Base-by-base conservation (phyloP, 2,329 filamentous ascomycete species). In the Aureobasidium sp. region DNA sequence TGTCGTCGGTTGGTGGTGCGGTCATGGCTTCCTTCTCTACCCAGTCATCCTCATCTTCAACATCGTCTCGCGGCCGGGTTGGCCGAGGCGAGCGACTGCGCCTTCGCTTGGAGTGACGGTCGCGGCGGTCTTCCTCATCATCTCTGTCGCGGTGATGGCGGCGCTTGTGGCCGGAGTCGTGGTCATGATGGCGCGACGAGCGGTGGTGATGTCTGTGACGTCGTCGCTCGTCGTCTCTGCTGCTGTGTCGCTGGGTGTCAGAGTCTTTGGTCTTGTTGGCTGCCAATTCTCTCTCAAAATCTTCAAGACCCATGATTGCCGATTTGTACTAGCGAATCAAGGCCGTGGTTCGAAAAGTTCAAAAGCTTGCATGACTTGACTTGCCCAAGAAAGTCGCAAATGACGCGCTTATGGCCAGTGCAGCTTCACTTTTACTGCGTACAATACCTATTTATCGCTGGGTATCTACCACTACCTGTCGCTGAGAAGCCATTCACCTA, bases 231-330 rank as follows among this genome's bases (percentile, higher is more conserved):
- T 70, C 63, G 39, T 74, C 72, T 61, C 71, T 71, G 66, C 73
- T 76, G 26, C 73, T 70, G 63, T 79, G 80, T 48, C 78, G 75
- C 42, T 77, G 47, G 76, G 74, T 64, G 74, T 76, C 62, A 81
- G 80, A 76, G 47, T 84, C 80, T 61, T 82, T 79, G 51, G 77
- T 77, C 70, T 85, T 87, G 66, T 84, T 86, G 48, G 86, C 82
- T 1, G 87, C 88, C 13, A 95, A 80, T 29, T 86, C 79, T 71
- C 87, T 89, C 73, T 95, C 91, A 64, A 95, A 95, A 63, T 92
- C 89, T 67, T 86, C 84, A 63, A 87, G 72, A 5, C 81, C 80
- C 84, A 86, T 86, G 32, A 42, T 20, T 20, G 20, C 20, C 20
- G 20, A 20, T 20, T 20, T 47, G 55, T 1, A 20, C 20, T 20